Evolutionary conservation across 495 filamentous ascomycete genomes (phyloP).

Genomic region (Lepidopterella palustris): DNA sequence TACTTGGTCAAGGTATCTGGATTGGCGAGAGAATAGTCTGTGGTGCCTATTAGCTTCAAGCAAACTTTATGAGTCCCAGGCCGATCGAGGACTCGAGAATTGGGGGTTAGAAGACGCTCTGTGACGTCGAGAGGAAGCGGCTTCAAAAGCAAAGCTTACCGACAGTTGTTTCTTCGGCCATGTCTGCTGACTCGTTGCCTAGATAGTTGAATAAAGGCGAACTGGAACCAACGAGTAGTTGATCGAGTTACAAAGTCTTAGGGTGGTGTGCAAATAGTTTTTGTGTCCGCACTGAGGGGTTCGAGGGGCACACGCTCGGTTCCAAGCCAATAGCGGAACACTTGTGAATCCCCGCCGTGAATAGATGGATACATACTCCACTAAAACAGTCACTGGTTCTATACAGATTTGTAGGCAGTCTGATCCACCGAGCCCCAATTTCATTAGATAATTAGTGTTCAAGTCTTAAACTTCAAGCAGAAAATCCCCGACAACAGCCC

Average conservation of each 20-base stretch:
- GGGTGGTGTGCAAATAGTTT: neutral
- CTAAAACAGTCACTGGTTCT: no score
- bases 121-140: neutral
- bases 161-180: constrained; percentile 30
- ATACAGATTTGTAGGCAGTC: no score
- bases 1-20: constrained; percentile 98
- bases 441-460: no score
- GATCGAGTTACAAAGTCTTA: neutral
- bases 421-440: no score
- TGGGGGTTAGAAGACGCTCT: neutral
- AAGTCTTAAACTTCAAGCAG: constrained; percentile 6
- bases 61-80: neutral
- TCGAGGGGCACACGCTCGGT: neutral
- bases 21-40: constrained; percentile 93
- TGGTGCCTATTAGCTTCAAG: constrained; percentile 5
- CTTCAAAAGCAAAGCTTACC: constrained; percentile 16
- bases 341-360: no score
- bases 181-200: constrained; percentile 9
- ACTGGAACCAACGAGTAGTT: neutral
- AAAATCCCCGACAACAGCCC: constrained; percentile 65
- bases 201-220: neutral
- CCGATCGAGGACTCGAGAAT: neutral
- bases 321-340: neutral
- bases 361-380: no score
- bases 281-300: neutral